Base-by-base conservation (phyloP, 768 basidiomycete species). In the Tulasnella sp. region DNA sequence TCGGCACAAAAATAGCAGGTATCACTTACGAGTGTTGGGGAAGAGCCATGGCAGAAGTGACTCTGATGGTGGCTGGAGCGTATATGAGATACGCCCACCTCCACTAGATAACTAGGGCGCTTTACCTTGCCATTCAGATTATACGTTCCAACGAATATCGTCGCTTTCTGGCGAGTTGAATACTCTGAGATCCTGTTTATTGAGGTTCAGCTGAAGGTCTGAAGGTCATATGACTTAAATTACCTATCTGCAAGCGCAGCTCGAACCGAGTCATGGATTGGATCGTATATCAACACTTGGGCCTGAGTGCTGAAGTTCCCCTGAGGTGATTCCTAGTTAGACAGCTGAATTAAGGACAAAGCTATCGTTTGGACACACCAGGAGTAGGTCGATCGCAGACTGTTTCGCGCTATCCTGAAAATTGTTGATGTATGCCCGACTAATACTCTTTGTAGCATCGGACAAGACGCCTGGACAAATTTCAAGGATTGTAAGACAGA, bases 401-500 rank as follows among this genome's bases (percentile, higher is more conserved):
- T 99, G 96, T 69, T 99, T 99, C 38, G 80, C 83, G 69, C 89
- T 88, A 69, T 99, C 96, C 67, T 94, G 88, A 69, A 99, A 96
- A 69, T 97, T 97, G 67, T 94, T 96, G 67, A 97, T 95, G 67
- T 97, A 99, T 38, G 94, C 94, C 61, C 95, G 82, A 2, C 89
- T 91, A 30, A 91, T 87, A 66, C 89, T 94, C 71, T 99, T 99
- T 3, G 92, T 95, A 3, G 95, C 96, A 73, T 99, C 94, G 4
- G 91, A 93, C 23, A 99, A 72, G 43, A 98, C 80, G 49, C 95
- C 94, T 80, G 70, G 30, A 56, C 15, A 15, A 21, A 23, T 58
- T 15, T 15, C n/a, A n/a, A n/a, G n/a, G n/a, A n/a, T n/a, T n/a
- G n/a, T n/a, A n/a, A n/a, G n/a, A n/a, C n/a, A n/a, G n/a, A n/a